A percentile compares a stretch with the other conserved stretches of the same genome.
Evolutionary conservation across 495 filamentous ascomycete genomes (phyloP).

Genomic region (Tuber microsphaerosporum): DNA sequence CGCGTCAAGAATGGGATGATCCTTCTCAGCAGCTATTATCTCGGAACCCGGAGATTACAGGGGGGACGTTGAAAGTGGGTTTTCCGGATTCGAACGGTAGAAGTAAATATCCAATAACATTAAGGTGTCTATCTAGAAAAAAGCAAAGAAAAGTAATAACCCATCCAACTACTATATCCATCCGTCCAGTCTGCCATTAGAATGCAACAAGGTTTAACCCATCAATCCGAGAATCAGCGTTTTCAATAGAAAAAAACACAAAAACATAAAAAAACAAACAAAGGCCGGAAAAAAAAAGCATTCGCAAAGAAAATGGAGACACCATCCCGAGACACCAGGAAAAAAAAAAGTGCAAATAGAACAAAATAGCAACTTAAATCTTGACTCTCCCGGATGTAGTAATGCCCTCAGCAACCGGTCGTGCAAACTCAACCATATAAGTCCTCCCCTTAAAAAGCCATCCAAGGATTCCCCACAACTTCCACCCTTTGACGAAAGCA

Average conservation of each 20-base stretch:
- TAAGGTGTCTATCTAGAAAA: background rate
- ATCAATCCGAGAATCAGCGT: too few relatives aligned
- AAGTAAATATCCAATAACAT: background rate
- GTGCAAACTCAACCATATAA: slow-evolving; percentile 43
- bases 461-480: slow-evolving; percentile 50
- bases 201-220: too few relatives aligned
- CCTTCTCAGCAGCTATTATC: too few relatives aligned
- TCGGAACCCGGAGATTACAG: too few relatives aligned
- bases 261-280: too few relatives aligned
- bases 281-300: background rate
- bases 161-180: slow-evolving; percentile 1
- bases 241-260: too few relatives aligned
- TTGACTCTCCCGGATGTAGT: slow-evolving; percentile 14
- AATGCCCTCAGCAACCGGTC: slow-evolving; percentile 25
- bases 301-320: background rate
- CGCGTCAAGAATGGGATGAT: too few relatives aligned
- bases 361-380: slow-evolving; percentile 13
- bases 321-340: background rate
- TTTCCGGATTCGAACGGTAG: too few relatives aligned
- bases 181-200: background rate
- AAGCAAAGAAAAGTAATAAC: background rate
- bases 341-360: background rate
- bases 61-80: too few relatives aligned
- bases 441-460: slow-evolving; percentile 54
- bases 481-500: slow-evolving; percentile 48